Evolutionary conservation across 1,139 yeast genomes (phyloP), one percentile per base, ranked within the genome.

Genomic region (Kodamaea derodonti): DNA sequence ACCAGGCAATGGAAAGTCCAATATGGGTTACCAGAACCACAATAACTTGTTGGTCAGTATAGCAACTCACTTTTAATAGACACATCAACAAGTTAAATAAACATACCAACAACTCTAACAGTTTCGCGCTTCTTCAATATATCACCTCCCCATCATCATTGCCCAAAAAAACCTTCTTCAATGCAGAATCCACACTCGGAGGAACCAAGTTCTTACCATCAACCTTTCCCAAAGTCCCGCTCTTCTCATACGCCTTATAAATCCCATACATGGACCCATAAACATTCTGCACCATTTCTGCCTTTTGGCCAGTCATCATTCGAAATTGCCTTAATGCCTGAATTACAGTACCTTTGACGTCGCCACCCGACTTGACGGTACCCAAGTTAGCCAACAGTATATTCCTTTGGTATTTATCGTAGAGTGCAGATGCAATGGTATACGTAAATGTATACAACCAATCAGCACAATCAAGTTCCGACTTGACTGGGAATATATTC

Each of bases 401-500:
- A 48, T 77, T 73, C 42, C 85, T 57, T 42, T 75, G 72, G 30
- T 60, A 60, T 28, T 77, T 75, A 51, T 80, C 86, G 51, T 76
- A 75, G 23, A 77, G 49, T 6, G 75, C 62, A 18, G 61, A 54
- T 0, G 80, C 71, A 8, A 81, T 66, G 0, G 86, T 67, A 45
- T 78, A 72, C 0, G 84, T 64, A 42, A 80, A 69, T 11, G 80
- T 70, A 28, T 63, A 66, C 15, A 80, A 48, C 79, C 85, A 78
- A 9, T 63, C 66, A 2, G 70, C 38, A 10, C 76, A 65, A 35
- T 82, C 88, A 17, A 58, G 55, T 14, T 54, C 45, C 3, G 72
- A 65, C 37, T 66, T 64, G 2, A 75, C 62, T 0, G 74, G 67
- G 42, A 77, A 75, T 2, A 76, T 52, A 38, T 75, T 76, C 22